Percentiles rank a stretch among this genome's conserved stretches.
phyloP scores from a whole-genome alignment of 179 eudicot genomes.

The Beta lomatogona region DNA sequence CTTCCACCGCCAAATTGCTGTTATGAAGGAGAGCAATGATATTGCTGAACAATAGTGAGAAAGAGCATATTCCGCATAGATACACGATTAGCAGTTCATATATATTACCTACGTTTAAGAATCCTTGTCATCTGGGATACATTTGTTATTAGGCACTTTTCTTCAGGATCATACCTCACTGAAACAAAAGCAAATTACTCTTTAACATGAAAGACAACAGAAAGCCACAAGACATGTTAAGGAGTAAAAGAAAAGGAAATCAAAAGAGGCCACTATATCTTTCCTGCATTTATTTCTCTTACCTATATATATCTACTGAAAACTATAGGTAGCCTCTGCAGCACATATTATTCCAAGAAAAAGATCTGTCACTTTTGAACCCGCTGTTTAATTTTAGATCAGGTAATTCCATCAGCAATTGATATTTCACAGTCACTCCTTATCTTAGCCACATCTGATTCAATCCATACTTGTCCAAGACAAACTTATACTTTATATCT shows the following conservation, averaged over 20 bases:
- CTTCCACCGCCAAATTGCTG: conserved; percentile 9
- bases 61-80: not conserved
- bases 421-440: too few relatives aligned
- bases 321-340: too few relatives aligned
- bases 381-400: too few relatives aligned
- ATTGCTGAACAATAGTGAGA: not conserved
- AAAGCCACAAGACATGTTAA: not conserved
- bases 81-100: conserved; percentile 9
- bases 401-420: too few relatives aligned
- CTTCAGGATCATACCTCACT: conserved; percentile 87
- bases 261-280: not conserved
- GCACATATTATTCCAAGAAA: too few relatives aligned
- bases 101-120: conserved; percentile 84
- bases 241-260: too few relatives aligned
- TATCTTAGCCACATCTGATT: too few relatives aligned
- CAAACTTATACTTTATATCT: too few relatives aligned
- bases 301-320: too few relatives aligned
- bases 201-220: not conserved
- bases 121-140: conserved; percentile 68
- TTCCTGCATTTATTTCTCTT: too few relatives aligned
- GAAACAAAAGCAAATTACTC: conserved; percentile 38
- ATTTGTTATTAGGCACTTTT: conserved; percentile 58
- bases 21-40: not conserved
- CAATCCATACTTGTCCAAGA: too few relatives aligned
- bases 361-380: too few relatives aligned